Conservation (phyloP, 768 basidiomycete species). For the Rhizopogon sp. region DNA sequence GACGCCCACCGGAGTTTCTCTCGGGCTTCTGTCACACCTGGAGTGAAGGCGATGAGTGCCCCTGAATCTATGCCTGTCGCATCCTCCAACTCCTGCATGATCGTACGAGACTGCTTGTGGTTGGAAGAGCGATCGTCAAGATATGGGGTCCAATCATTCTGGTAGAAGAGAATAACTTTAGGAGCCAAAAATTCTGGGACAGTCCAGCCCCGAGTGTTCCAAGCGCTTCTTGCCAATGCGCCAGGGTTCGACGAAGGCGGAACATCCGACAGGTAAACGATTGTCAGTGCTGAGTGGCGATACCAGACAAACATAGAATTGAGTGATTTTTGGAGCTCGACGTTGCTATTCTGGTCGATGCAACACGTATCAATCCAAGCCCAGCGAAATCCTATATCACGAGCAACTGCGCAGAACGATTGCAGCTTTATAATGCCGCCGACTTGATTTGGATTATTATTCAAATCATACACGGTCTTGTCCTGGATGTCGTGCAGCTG, state of each 20-base stretch:
- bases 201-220: neutral
- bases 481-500: too few species aligned
- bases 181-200: neutral
- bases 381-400: neutral
- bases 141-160: neutral
- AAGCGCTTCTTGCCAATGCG: neutral
- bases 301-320: neutral
- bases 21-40: neutral
- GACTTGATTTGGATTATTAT: neutral
- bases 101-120: neutral
- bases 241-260: neutral
- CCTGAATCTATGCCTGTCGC: neutral
- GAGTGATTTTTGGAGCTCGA: neutral
- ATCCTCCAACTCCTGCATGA: neutral
- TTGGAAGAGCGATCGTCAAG: neutral
- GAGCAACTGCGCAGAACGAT: neutral
- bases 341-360: neutral
- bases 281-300: neutral
- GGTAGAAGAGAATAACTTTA: neutral
- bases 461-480: neutral
- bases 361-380: conserved; percentile 7
- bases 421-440: neutral
- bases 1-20: neutral
- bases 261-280: neutral
- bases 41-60: neutral